Evolutionary conservation across 2,329 filamentous ascomycete genomes (phyloP).

Genomic region (Gaeumannomyces tritici): DNA sequence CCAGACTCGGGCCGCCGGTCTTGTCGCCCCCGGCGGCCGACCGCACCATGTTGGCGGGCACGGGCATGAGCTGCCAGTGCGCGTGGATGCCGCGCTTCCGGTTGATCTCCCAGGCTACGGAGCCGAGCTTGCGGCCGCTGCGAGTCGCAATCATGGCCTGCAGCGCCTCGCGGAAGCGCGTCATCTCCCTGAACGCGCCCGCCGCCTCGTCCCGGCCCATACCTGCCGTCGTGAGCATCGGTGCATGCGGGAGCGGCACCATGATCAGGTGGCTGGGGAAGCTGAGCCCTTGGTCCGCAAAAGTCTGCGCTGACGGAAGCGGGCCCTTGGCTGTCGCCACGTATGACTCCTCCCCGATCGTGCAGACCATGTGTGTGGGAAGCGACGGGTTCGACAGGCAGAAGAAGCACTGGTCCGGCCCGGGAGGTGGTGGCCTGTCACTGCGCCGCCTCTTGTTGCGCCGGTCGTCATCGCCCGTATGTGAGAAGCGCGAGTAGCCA

Average conservation of each 20-base stretch:
- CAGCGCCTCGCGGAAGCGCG: slow-evolving; percentile 63
- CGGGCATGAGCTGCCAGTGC: slow-evolving; percentile 88
- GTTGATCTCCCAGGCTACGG: slow-evolving; percentile 89
- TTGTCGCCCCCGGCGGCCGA: slow-evolving; percentile 11
- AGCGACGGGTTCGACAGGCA: slow-evolving; percentile 82
- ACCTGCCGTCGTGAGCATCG: slow-evolving; percentile 51
- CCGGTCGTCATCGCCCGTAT: slow-evolving; percentile 32
- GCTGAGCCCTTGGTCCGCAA: slow-evolving; percentile 50
- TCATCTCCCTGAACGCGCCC: slow-evolving; percentile 71
- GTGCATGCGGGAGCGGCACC: slow-evolving; percentile 74
- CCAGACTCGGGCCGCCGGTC: slow-evolving; percentile 46
- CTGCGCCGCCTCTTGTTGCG: slow-evolving; percentile 34
- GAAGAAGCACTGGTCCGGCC: slow-evolving; percentile 84
- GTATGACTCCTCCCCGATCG: slow-evolving; percentile 80
- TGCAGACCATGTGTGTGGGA: slow-evolving; percentile 79
- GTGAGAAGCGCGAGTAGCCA: slow-evolving; percentile 42
- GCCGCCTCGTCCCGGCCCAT: slow-evolving; percentile 52
- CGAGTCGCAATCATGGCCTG: slow-evolving; percentile 65
- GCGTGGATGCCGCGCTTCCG: slow-evolving; percentile 72
- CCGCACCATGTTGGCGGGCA: slow-evolving; percentile 55
- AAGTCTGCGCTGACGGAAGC: slow-evolving; percentile 62
- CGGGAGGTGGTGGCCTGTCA: slow-evolving; percentile 45
- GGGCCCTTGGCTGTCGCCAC: slow-evolving; percentile 89
- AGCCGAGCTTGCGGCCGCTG: slow-evolving; percentile 55
- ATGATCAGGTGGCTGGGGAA: slow-evolving; percentile 87